Conservation (phyloP, 768 basidiomycete genomes). For the Termitomyces eurrhizus region DNA sequence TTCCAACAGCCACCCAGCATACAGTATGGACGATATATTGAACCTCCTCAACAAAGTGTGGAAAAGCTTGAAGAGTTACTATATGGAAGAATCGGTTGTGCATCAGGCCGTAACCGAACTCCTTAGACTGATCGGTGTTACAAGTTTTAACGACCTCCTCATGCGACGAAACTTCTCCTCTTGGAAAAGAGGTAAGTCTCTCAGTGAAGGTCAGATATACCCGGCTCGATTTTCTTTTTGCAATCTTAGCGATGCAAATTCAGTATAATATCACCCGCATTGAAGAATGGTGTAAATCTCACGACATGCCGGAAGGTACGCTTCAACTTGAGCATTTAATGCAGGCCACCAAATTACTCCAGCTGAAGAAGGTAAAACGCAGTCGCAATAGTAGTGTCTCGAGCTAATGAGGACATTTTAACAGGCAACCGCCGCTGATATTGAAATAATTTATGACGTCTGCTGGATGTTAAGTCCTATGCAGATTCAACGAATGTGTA, state of each 20-base stretch:
- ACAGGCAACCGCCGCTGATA: constrained; percentile 89
- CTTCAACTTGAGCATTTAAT: constrained; percentile 97
- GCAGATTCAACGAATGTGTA: constrained; percentile 99
- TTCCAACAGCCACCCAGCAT: constrained; percentile 84
- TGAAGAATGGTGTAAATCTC: constrained; percentile 99
- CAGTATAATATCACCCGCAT: constrained; percentile 98
- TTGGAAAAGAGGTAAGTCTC: constrained; percentile 90
- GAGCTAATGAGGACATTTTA: constrained; percentile 8
- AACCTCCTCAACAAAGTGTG: constrained; percentile 96
- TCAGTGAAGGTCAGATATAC: neutral
- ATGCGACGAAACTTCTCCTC: constrained; percentile 99
- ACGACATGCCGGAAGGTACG: constrained; percentile 98
- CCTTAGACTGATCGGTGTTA: constrained; percentile 92
- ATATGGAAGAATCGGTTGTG: constrained; percentile 95
- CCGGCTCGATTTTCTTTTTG: neutral
- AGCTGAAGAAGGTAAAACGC: constrained; percentile 84
- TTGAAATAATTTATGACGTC: constrained; percentile 98
- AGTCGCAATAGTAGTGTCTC: neutral
- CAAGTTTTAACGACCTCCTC: constrained; percentile 95
- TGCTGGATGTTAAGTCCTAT: constrained; percentile 99
- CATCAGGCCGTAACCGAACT: constrained; percentile 95
- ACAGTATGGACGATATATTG: constrained; percentile 96
- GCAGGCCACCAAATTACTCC: constrained; percentile 98
- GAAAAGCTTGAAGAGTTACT: constrained; percentile 97
- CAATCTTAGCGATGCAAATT: constrained; percentile 90